These are phyloP conservation scores for Mycena vulgaris DNA, from an alignment of 768 basidiomycete genomes.

Conservation along the genomic window DNA sequence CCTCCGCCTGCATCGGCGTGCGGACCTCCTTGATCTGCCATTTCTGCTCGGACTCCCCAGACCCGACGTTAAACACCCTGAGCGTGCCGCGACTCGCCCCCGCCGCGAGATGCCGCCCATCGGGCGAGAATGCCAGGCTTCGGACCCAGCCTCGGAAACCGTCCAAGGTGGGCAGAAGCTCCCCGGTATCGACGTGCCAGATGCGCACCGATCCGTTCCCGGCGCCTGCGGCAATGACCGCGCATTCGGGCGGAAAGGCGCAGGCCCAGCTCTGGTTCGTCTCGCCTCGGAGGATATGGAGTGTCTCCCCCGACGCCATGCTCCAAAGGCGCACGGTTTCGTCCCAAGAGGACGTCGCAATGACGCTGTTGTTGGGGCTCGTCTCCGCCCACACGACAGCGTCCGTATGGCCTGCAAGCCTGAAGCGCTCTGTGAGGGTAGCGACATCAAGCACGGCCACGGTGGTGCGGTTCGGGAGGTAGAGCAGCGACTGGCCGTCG, in stretches of 20 bases:
- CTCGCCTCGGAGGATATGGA: slow-evolving; percentile 27
- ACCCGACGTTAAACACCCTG: slow-evolving; percentile 16
- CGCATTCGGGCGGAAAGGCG: slow-evolving; percentile 41
- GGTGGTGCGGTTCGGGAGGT: background rate
- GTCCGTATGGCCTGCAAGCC: slow-evolving; percentile 34
- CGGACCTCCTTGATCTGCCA: background rate
- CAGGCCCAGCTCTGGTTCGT: slow-evolving; percentile 32
- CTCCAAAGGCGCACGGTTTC: slow-evolving; percentile 40
- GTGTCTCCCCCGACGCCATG: slow-evolving; percentile 21
- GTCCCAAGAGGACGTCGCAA: slow-evolving; percentile 42
- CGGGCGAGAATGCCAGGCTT: slow-evolving; percentile 33
- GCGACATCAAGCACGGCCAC: slow-evolving; percentile 16
- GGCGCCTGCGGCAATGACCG: slow-evolving; percentile 36
- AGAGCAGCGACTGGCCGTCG: slow-evolving; percentile 26
- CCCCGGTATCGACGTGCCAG: slow-evolving; percentile 38
- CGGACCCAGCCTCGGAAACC: slow-evolving; percentile 29
- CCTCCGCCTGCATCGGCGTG: background rate
- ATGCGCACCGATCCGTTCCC: slow-evolving; percentile 36
- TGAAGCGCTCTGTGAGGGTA: slow-evolving; percentile 13
- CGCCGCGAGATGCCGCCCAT: slow-evolving; percentile 25
- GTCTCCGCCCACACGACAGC: slow-evolving; percentile 33
- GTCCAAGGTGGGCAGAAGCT: slow-evolving; percentile 30
- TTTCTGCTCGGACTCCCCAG: slow-evolving; percentile 4
- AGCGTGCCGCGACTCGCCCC: slow-evolving; percentile 14
- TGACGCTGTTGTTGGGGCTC: slow-evolving; percentile 30